Base-by-base conservation (phyloP, 2,329 filamentous ascomycete species). In the Pyricularia pennisetigena region DNA sequence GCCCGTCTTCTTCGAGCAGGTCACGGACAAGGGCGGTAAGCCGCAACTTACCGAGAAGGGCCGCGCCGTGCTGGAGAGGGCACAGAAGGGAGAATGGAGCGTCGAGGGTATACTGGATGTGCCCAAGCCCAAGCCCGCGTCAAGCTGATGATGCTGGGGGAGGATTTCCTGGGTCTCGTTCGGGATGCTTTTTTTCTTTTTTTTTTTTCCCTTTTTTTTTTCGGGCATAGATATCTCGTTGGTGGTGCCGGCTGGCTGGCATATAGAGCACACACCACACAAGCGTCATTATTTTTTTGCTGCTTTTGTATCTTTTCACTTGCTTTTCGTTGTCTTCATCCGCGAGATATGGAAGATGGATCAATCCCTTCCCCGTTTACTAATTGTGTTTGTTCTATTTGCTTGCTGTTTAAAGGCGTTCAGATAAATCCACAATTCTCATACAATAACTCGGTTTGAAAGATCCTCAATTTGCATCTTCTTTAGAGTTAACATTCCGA, bases 1-100 rank as follows among this genome's bases (percentile, higher is more conserved):
- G 72, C 95, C 95, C n/a, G 84, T 93, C 62, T 99, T 97, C 80
- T 99, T 99, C 79, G 88, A 81, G 72, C 83, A 86, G 74, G 79
- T 80, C 68, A 82, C 81, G 10, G 84, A 84, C 72, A 86, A 85
- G 69, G 82, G 81, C 65, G 85, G 85, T 68, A 83, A 83, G 75
- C 85, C 85, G 0, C 81, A 84, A 59, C 79, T 87, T 70, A 85
- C 83, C 4, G 82, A 83, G 2, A 85, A 83, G 76, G 85, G 85
- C 24, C 79, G 75, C 4, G 75, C 79, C 73, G 80, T 86, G 7
- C 79, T 86, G 3, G 80, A 83, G 70, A 78, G 81, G 59, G 83
- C 84, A 10, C 85, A 87, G 72, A 81, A 81, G 73, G 80, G 77
- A 49, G 81, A 86, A 26, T 87, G 85, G 85, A 72, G 68, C 63